A percentile compares a stretch with the other conserved stretches of the same genome.
Evolutionary conservation across 1,139 yeast species (phyloP).

Genomic region (Geotrichum fermentans): DNA sequence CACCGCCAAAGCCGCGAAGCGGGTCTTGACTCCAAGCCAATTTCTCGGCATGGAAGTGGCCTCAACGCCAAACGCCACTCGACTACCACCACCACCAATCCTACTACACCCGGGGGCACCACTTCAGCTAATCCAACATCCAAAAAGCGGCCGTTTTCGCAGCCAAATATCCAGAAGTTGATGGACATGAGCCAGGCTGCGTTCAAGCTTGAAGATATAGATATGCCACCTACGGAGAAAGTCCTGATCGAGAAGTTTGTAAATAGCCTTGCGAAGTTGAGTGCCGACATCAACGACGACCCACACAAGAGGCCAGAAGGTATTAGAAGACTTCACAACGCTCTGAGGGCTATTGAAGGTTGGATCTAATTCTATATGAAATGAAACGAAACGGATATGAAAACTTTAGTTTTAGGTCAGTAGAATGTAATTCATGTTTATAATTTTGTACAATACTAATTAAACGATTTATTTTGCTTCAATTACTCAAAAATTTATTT

Average conservation of each 20-base stretch:
- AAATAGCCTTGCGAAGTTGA: constrained; percentile 75
- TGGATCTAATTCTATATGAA: constrained; percentile 46
- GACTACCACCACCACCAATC: too few species aligned
- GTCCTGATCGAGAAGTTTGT: constrained; percentile 77
- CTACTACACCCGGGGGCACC: too few species aligned
- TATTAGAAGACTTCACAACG: constrained; percentile 70
- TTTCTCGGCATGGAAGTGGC: too few species aligned
- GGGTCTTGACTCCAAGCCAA: too few species aligned
- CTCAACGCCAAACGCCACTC: too few species aligned
- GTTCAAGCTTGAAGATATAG: constrained; percentile 63
- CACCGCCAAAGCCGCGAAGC: too few species aligned
- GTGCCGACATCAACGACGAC: constrained; percentile 85
- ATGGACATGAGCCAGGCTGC: constrained; percentile 28
- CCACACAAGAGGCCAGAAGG: constrained; percentile 77
- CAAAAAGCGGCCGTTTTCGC: constrained; percentile 2
- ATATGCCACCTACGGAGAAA: constrained; percentile 71
- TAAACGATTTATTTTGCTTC: constrained; percentile 1
- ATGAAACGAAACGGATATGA: too few species aligned
- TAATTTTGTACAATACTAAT: constrained; percentile 9
- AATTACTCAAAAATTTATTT: constrained; percentile 6
- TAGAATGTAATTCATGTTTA: neutral
- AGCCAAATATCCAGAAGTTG: constrained; percentile 29
- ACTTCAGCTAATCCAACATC: too few species aligned
- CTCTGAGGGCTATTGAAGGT: constrained; percentile 81
- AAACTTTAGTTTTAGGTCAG: neutral